A percentile compares a stretch with the other conserved stretches of the same genome.
Conservation (phyloP, 495 filamentous ascomycete genomes). For the Penicillium nucicola region DNA sequence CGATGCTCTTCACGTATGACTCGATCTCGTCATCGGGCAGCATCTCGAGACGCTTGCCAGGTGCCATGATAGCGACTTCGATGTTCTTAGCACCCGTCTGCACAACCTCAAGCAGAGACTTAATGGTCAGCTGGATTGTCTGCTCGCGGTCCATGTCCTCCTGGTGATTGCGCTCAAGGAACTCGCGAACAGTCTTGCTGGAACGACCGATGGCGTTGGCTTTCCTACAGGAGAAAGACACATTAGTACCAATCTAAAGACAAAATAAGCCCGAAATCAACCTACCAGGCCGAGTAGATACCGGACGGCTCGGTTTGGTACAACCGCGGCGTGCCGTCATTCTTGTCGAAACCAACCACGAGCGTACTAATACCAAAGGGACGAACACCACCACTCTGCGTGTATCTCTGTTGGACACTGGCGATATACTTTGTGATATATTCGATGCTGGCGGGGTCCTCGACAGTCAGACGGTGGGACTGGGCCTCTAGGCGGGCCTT, state of each 20-base stretch:
- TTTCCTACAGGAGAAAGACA: slow-evolving; percentile 62
- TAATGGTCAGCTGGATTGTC: slow-evolving; percentile 96
- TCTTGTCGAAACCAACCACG: slow-evolving; percentile 94
- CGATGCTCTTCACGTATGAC: slow-evolving; percentile 94
- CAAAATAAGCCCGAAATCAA: background rate
- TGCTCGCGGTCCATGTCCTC: slow-evolving; percentile 93
- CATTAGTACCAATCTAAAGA: slow-evolving; percentile 8
- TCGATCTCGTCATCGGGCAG: slow-evolving; percentile 94
- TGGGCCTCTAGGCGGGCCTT: slow-evolving; percentile 96
- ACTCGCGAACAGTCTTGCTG: slow-evolving; percentile 97
- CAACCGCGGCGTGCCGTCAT: slow-evolving; percentile 76
- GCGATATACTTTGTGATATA: slow-evolving; percentile 99
- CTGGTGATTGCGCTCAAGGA: slow-evolving; percentile 97
- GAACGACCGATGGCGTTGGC: slow-evolving; percentile 97
- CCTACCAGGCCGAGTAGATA: slow-evolving; percentile 96
- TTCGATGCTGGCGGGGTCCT: slow-evolving; percentile 95
- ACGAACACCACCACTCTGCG: slow-evolving; percentile 93
- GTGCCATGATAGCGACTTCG: slow-evolving; percentile 97
- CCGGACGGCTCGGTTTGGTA: slow-evolving; percentile 98
- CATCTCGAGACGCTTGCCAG: slow-evolving; percentile 91
- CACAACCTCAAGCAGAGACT: slow-evolving; percentile 95
- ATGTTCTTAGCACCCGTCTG: slow-evolving; percentile 99
- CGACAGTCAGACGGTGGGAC: slow-evolving; percentile 95
- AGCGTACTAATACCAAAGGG: slow-evolving; percentile 98
- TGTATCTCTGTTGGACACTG: slow-evolving; percentile 96